Conservation (phyloP, 2,329 filamentous ascomycete genomes). For the Basipetospora chlamydospora region DNA sequence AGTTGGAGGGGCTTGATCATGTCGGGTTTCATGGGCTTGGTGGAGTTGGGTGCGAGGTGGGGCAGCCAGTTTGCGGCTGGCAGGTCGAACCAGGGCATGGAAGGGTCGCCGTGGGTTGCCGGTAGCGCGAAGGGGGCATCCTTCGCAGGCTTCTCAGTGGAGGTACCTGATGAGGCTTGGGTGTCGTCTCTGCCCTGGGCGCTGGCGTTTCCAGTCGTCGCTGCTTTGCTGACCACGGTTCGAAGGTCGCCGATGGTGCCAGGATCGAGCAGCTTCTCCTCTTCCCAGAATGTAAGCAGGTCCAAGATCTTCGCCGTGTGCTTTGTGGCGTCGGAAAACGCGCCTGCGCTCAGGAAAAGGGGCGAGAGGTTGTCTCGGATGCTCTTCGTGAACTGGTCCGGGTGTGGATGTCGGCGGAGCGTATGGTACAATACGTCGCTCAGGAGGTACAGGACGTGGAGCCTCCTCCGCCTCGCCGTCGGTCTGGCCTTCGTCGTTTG, state of each 20-base stretch:
- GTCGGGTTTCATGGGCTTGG: slow-evolving; percentile 55
- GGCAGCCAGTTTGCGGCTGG: slow-evolving; percentile 72
- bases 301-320: slow-evolving; percentile 49
- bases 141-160: slow-evolving; percentile 24
- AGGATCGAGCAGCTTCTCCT: slow-evolving; percentile 44
- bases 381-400: slow-evolving; percentile 37
- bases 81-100: slow-evolving; percentile 64
- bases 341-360: slow-evolving; percentile 44
- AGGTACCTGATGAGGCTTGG: slow-evolving; percentile 8
- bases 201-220: slow-evolving; percentile 9
- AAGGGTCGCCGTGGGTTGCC: slow-evolving; percentile 59
- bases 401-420: slow-evolving; percentile 33
- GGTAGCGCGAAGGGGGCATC: slow-evolving; percentile 58
- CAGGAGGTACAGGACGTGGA: slow-evolving; percentile 65
- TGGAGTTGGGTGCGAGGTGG: slow-evolving; percentile 62
- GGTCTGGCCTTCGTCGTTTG: no score
- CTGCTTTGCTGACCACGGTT: slow-evolving; percentile 33
- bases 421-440: slow-evolving; percentile 66
- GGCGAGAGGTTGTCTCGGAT: slow-evolving; percentile 45
- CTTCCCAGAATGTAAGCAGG: slow-evolving; percentile 57
- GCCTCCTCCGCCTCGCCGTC: slow-evolving; percentile 40
- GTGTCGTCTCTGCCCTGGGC: slow-evolving; percentile 11
- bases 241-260: slow-evolving; percentile 43
- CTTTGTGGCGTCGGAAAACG: slow-evolving; percentile 46
- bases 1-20: slow-evolving; percentile 61